Evolutionary conservation across 2,329 filamentous ascomycete genomes (phyloP), one percentile per base, ranked within the genome.

Genomic region (Stromatinia cepivora): DNA sequence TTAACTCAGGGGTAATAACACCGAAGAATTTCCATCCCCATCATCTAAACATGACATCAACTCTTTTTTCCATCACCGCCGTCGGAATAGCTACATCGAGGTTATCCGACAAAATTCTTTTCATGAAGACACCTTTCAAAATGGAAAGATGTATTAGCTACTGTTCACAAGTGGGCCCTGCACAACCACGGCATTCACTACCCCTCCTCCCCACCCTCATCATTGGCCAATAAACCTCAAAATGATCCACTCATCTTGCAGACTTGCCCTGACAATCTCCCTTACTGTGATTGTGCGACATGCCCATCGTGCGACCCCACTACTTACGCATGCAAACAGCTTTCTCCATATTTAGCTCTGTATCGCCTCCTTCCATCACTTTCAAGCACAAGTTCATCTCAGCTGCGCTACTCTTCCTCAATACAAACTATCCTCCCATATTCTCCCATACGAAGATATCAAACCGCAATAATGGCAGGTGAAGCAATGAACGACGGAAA

Each of bases 401-500:
- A 63, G 39, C 15, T 28, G 11, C 15, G 20, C 31, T 52, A 0
- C 46, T 39, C 20, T n/a, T 15, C 22, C n/a, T 62, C 61, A 22
- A 4, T 13, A 20, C n/a, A 52, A 8, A 39, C 10, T 10, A 22
- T 5, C 8, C 22, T n/a, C 11, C 4, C 8, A 20, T 7, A 39
- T 8, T 39, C 22, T 5, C 34, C 2, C 13, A 25, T 8, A 25
- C 7, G 15, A 63, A 63, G 17, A 39, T 2, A 39, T 63, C 31
- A 50, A 63, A 63, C 17, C 31, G 31, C 46, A 63, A 63, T 2
- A 17, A 74, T 74, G 73, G 71, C 70, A 25, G 70, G 63, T 46
- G 67, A 67, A n/a, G 69, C 71, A 50, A 72, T 75, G 31, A 73
- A 67, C 11, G 70, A 66, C 70, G 84, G 86, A 70, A 79, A 79